A percentile compares a stretch with the other conserved stretches of the same genome.
phyloP scores from a whole-genome alignment of 2,329 filamentous ascomycete genomes.

The Phaeoacremonium minimum region DNA sequence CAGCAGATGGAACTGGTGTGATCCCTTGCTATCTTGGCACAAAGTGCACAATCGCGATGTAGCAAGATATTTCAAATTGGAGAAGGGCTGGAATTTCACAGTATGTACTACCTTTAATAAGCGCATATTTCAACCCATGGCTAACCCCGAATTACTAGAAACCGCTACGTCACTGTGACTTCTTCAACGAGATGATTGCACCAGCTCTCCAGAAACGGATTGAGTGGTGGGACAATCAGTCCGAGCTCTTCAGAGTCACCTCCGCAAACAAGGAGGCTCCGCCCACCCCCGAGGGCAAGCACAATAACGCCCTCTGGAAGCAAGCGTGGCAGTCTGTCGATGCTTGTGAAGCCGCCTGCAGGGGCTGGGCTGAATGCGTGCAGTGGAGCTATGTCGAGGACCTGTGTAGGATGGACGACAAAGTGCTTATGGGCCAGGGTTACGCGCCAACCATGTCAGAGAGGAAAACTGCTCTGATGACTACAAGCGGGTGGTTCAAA shows the following conservation, averaged over 20 bases:
- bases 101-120: neutral
- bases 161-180: conserved; percentile 15
- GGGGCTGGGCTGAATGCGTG: conserved; percentile 17
- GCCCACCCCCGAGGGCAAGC: conserved; percentile 8
- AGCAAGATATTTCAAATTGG: conserved; percentile 16
- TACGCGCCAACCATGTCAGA: conserved; percentile 15
- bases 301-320: conserved; percentile 11
- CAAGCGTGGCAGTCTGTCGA: conserved; percentile 18
- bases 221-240: conserved; percentile 19
- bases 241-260: conserved; percentile 15
- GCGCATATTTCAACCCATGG: too few species aligned
- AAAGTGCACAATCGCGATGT: conserved; percentile 18
- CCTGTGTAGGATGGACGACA: conserved; percentile 18
- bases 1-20: conserved; percentile 4
- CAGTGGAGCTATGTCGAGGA: conserved; percentile 22
- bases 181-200: conserved; percentile 16
- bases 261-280: conserved; percentile 12
- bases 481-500: conserved; percentile 18
- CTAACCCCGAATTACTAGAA: too few species aligned
- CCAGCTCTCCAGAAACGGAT: conserved; percentile 13
- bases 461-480: conserved; percentile 16
- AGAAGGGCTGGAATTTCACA: conserved; percentile 17
- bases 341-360: conserved; percentile 17
- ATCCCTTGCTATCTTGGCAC: conserved; percentile 11
- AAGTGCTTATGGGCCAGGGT: conserved; percentile 15